Evolutionary conservation across 345 rosid genomes (phyloP).

Genomic region (Corymbia maculata): DNA sequence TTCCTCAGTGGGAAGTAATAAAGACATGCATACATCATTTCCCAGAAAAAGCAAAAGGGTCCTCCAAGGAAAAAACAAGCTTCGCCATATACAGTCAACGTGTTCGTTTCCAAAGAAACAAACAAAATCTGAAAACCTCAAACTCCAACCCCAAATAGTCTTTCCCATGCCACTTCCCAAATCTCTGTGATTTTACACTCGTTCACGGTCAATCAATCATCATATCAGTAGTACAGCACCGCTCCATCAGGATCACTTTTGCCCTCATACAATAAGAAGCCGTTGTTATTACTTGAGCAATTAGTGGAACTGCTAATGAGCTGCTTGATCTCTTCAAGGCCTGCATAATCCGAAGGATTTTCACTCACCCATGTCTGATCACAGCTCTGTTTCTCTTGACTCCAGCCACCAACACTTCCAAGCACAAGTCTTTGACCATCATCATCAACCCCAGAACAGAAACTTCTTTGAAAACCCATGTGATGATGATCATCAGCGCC

Average conservation of each 20-base stretch:
- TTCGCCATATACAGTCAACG: conserved; percentile 5
- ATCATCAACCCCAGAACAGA: neutral
- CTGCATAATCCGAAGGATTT: conserved; percentile 29
- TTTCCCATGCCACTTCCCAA: neutral
- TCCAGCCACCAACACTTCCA: neutral
- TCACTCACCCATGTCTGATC: neutral
- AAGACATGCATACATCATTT: neutral
- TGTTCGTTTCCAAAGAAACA: neutral
- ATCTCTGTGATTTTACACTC: conserved; percentile 17
- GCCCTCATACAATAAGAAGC: conserved; percentile 51
- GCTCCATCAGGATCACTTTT: conserved; percentile 21
- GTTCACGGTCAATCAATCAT: conserved; percentile 2
- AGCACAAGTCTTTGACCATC: conserved; percentile 14
- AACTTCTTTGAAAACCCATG: neutral
- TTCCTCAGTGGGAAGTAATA: neutral
- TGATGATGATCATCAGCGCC: neutral
- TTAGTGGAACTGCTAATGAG: conserved; percentile 33
- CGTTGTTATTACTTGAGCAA: conserved; percentile 20
- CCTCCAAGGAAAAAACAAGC: neutral
- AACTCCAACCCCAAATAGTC: neutral
- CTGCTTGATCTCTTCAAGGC: conserved; percentile 76
- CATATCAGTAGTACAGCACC: conserved; percentile 38
- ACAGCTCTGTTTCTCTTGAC: neutral
- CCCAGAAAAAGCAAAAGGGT: neutral
- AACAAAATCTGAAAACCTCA: conserved; percentile 8